Evolutionary conservation across 208 protist species (phyloP).

Genomic region (Angomonas deanei): DNA sequence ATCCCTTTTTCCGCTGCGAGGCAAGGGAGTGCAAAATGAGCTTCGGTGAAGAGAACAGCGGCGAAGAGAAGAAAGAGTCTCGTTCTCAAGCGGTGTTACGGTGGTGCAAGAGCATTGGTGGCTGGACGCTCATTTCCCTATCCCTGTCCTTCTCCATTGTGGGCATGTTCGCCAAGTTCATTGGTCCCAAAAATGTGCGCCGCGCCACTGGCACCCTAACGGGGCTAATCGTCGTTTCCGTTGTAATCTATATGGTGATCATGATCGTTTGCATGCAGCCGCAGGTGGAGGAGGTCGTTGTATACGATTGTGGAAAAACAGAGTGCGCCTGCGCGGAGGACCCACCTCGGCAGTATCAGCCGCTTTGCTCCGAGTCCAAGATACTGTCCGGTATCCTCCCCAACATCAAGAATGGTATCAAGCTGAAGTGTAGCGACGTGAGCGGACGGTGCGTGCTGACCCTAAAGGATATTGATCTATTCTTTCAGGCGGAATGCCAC

Average conservation of each 20-base stretch:
- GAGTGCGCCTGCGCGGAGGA: slow-evolving; percentile 63
- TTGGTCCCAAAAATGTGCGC: slow-evolving; percentile 29
- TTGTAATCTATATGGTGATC: slow-evolving; percentile 47
- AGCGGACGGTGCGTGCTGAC: slow-evolving; percentile 39
- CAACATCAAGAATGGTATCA: slow-evolving; percentile 51
- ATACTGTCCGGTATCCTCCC: slow-evolving; percentile 57
- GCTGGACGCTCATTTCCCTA: slow-evolving; percentile 46
- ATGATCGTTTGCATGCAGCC: slow-evolving; percentile 62
- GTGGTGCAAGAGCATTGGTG: slow-evolving; percentile 11
- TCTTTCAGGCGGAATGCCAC: slow-evolving; percentile 63
- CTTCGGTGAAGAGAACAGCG: slow-evolving; percentile 15
- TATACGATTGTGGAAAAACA: slow-evolving; percentile 65
- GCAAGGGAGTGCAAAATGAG: slow-evolving; percentile 45
- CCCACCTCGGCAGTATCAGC: slow-evolving; percentile 46
- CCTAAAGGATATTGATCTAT: slow-evolving; percentile 45
- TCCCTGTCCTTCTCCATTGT: slow-evolving; percentile 46
- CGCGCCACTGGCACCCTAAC: slow-evolving; percentile 28
- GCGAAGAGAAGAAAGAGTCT: neutral
- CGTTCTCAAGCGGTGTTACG: neutral
- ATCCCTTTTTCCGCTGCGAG: slow-evolving; percentile 77
- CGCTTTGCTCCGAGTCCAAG: slow-evolving; percentile 52
- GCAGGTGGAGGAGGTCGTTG: slow-evolving; percentile 11
- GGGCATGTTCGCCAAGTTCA: slow-evolving; percentile 24
- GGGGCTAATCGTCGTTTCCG: slow-evolving; percentile 20
- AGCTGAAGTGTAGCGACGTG: slow-evolving; percentile 29